Evolutionary conservation across 495 filamentous ascomycete genomes (phyloP).

Genomic region (Xylaria palmicola): DNA sequence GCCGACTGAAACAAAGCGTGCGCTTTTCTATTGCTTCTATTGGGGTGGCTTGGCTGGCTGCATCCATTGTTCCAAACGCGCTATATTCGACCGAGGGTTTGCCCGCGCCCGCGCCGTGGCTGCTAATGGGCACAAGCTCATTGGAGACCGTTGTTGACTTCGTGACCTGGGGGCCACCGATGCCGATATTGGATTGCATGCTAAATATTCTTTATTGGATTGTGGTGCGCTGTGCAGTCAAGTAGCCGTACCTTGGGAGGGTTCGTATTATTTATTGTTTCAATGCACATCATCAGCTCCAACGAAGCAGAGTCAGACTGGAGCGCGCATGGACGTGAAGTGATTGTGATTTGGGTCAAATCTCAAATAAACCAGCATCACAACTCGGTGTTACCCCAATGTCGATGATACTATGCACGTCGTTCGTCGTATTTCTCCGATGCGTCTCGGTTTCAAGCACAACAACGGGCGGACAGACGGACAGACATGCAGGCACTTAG

Average conservation of each 20-base stretch:
- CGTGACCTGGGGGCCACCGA: not conserved
- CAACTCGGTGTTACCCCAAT: too few relatives aligned
- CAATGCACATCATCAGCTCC: too few relatives aligned
- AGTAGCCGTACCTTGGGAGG: too few relatives aligned
- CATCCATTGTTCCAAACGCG: slow-evolving; percentile 20
- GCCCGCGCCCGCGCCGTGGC: slow-evolving; percentile 25
- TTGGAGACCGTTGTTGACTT: slow-evolving; percentile 1
- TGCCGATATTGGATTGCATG: not conserved
- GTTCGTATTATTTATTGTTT: too few relatives aligned
- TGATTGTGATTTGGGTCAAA: too few relatives aligned
- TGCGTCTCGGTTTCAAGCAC: slow-evolving; percentile 5
- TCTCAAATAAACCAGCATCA: too few relatives aligned
- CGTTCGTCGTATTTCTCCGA: not conserved
- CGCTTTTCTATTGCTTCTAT: slow-evolving; percentile 20
- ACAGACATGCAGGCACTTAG: not conserved
- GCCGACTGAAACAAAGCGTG: slow-evolving; percentile 22
- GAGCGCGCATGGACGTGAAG: too few relatives aligned
- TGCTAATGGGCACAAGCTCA: not conserved
- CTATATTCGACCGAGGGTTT: slow-evolving; percentile 33
- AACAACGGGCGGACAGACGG: not conserved
- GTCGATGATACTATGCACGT: not conserved
- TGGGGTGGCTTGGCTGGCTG: slow-evolving; percentile 27
- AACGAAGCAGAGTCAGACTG: too few relatives aligned
- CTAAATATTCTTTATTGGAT: too few relatives aligned
- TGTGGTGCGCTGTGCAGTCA: too few relatives aligned